A percentile compares a stretch with the other conserved stretches of the same genome.
phyloP scores from a whole-genome alignment of 257 asterid genomes.

The Jasminum sambac region DNA sequence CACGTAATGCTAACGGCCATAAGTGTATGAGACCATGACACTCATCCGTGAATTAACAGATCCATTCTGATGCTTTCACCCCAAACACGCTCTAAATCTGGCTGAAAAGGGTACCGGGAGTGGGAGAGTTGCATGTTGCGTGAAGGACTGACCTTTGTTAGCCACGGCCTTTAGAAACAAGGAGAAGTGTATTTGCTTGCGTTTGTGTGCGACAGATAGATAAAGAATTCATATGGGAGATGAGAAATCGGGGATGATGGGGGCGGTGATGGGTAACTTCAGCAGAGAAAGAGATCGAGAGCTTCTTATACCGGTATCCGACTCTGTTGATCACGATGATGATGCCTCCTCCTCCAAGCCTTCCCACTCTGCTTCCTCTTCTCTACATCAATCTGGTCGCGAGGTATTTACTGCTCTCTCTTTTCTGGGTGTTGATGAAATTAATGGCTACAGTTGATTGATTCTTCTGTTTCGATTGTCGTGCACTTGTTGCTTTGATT shows the following conservation, averaged over 20 bases:
- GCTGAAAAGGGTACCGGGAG: not conserved
- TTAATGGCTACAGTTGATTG: not conserved
- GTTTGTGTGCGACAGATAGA: not conserved
- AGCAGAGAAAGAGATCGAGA: constrained; percentile 86
- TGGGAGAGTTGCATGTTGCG: not conserved
- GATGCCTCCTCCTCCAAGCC: constrained; percentile 43
- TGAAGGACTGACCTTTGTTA: not conserved
- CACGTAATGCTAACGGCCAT: no score
- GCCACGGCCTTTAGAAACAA: not conserved
- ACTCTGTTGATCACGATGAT: constrained; percentile 50
- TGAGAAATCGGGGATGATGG: constrained; percentile 50
- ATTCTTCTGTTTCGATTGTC: not conserved
- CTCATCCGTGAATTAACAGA: no score
- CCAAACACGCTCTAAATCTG: not conserved
- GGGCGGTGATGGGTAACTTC: constrained; percentile 44
- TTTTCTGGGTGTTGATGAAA: not conserved
- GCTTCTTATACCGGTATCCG: constrained; percentile 79
- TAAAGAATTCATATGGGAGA: constrained; percentile 50
- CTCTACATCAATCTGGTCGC: constrained; percentile 73
- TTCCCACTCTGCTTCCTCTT: constrained; percentile 57
- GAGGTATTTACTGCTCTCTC: constrained; percentile 47
- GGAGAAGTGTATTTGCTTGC: not conserved
- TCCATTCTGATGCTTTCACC: not conserved
- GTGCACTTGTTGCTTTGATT: not conserved
- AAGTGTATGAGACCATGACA: no score